Evolutionary conservation across 371 early-diverging fungal genomes (phyloP), one percentile per base, ranked within the genome.

Genomic region (Saksenaea vasiformis): DNA sequence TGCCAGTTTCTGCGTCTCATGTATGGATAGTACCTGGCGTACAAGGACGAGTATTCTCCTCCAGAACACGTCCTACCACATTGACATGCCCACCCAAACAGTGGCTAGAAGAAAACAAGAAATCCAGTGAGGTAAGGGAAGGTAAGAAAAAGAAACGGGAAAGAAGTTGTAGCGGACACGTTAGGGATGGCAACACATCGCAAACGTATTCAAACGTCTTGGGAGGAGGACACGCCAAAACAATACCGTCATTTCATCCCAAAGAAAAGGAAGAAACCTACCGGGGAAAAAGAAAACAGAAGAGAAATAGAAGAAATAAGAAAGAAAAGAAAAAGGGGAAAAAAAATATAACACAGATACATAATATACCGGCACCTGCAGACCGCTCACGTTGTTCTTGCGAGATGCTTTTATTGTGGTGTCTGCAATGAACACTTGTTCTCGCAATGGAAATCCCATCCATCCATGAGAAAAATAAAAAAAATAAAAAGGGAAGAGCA

Each of bases 61-160:
- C 28, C 41, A 58, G 58, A 58, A 39, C 58, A 39, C 58, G 43
- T 37, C 36, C 43, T 47, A 22, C 58, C 24, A 58, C 58, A 38
- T 28, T 28, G 39, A 58, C 36, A 58, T 27, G 58, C 58, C 43
- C 58, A 58, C 51, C n/a, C 24, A 47, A 39, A 22, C 22, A 22
- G 10, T 47, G 24, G 22, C 51, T 39, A 37, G 57, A 57, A 44
- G 51, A 56, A 41, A 37, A 39, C 47, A 39, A 44, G 56, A 59
- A 56, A 24, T 9, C 54, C 54, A 17, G 34, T 44, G 51, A 62
- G 56, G 27, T 19, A 3, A 47, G 24, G 51, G 22, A 22, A 22
- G 24, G 22, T 22, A 19, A 47, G 51, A 47, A 8, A 47, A 47
- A 47, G 51, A 47, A 22, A 17, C 10, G 51, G 51, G 51, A 22